Evolutionary conservation across 1,284 basidiomycete genomes (phyloP).

Genomic region (Cryptococcus wingfieldii): DNA sequence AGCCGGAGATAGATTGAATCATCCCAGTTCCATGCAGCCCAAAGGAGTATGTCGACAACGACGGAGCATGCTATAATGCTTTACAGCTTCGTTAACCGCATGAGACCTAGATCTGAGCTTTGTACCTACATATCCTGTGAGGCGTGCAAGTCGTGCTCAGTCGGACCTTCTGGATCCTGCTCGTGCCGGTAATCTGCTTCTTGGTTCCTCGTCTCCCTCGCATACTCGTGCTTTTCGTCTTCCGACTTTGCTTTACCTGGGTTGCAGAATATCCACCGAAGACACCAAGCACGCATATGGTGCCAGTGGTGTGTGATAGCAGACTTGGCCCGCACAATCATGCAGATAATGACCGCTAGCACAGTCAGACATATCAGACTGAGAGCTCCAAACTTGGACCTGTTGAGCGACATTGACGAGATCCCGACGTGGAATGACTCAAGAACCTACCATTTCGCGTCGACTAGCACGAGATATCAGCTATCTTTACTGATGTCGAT

Average conservation of each 20-base stretch:
- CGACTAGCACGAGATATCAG: slow-evolving; percentile 5
- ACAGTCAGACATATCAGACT: slow-evolving; percentile 5
- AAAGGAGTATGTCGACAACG: slow-evolving; percentile 10
- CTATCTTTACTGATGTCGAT: background rate
- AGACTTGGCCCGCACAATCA: slow-evolving; percentile 10
- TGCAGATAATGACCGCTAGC: slow-evolving; percentile 7
- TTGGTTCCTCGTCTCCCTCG: slow-evolving; percentile 6
- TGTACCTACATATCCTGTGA: slow-evolving; percentile 17
- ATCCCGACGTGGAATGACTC: background rate
- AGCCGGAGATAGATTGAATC: slow-evolving; percentile 35
- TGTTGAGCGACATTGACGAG: background rate
- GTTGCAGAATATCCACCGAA: slow-evolving; percentile 9
- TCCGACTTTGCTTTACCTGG: background rate
- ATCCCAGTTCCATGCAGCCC: slow-evolving; percentile 23
- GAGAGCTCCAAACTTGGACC: slow-evolving; percentile 16
- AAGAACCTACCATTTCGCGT: slow-evolving; percentile 12
- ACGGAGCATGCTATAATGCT: slow-evolving; percentile 18
- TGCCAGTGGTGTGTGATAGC: slow-evolving; percentile 8
- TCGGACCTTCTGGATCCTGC: slow-evolving; percentile 7
- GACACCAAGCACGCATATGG: slow-evolving; percentile 2
- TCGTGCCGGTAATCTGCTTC: slow-evolving; percentile 8
- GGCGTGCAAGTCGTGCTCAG: slow-evolving; percentile 14
- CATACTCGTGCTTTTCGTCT: slow-evolving; percentile 6
- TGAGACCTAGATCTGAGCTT: background rate
- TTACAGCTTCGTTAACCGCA: background rate